Conservation (phyloP, 495 filamentous ascomycete species). For the Tuber borchii region DNA sequence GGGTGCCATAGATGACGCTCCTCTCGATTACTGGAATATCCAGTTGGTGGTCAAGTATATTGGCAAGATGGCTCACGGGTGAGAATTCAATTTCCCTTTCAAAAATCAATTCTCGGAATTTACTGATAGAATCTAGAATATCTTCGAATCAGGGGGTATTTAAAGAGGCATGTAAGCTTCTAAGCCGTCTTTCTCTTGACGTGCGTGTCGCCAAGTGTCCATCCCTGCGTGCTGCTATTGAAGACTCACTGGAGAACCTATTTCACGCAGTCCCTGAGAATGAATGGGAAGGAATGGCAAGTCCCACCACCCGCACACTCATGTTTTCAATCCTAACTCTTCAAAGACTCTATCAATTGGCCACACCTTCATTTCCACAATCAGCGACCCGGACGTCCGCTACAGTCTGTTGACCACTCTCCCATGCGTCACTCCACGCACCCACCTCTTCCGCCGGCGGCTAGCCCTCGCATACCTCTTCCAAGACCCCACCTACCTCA, state of each 20-base stretch:
- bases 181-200: conserved; percentile 60
- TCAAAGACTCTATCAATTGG: conserved; percentile 53
- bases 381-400: conserved; percentile 52
- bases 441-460: conserved; percentile 60
- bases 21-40: conserved; percentile 26
- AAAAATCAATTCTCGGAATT: background rate
- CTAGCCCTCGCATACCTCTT: conserved; percentile 68
- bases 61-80: conserved; percentile 22
- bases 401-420: conserved; percentile 56
- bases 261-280: conserved; percentile 44
- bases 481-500: conserved; percentile 48
- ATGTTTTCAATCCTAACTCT: conserved; percentile 32
- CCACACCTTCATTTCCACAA: conserved; percentile 49
- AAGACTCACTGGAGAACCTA: conserved; percentile 47
- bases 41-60: conserved; percentile 24
- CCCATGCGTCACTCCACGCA: conserved; percentile 49
- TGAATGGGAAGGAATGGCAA: conserved; percentile 34
- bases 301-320: background rate
- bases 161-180: conserved; percentile 35
- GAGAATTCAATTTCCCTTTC: background rate
- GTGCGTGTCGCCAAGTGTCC: conserved; percentile 47
- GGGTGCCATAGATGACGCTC: background rate
- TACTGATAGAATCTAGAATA: conserved; percentile 11
- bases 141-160: conserved; percentile 15
- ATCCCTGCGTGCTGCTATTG: conserved; percentile 46